Base-by-base conservation (phyloP, 495 filamentous ascomycete species). In the Podospora sp. region DNA sequence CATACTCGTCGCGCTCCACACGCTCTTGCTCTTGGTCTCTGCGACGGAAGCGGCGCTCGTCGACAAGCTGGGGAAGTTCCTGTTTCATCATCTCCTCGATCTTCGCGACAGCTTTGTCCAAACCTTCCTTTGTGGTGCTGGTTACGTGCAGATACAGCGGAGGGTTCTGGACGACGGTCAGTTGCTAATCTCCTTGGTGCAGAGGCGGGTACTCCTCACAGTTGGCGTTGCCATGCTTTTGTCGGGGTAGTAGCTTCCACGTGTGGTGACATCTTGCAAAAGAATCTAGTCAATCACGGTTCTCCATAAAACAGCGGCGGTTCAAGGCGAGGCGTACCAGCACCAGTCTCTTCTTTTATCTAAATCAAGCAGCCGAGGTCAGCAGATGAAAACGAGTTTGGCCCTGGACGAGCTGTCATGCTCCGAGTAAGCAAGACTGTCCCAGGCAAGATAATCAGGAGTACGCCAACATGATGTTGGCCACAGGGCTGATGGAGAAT, bases 331-430 rank as follows among this genome's bases (percentile, higher is more conserved):
- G 85, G 90, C 95, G 89, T 99, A 99, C 95, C 95, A 85, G 95
- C 94, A 89, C 95, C 95, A 90, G 95, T 97, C 76, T 97, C 91
- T 83, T 98, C 94, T 91, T 97, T 96, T 72, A 99, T 99, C 95
- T 99, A 97, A 77, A 92, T 91, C 91, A 95, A 87, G 91, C 86
- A 90, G 81, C 79, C 78, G 86, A 90, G 88, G 95, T 99, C 90
- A 99, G 95, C 94, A 96, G 90, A 91, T 92, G 92, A 89, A 91
- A 93, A 88, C 86, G 88, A 92, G 90, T 88, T 83, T 78, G 82
- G 76, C 84, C 79, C 78, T 83, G 82, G 78, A 77, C 78, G 85
- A 90, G 88, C 89, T 92, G 89, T 83, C 84, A 80, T 83, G 85
- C 84, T 87, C 85, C 83, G 80, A 84, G 92, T 97, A 92, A 97